Conservation (phyloP, 805 yeast species). For the Candida golubevii region DNA sequence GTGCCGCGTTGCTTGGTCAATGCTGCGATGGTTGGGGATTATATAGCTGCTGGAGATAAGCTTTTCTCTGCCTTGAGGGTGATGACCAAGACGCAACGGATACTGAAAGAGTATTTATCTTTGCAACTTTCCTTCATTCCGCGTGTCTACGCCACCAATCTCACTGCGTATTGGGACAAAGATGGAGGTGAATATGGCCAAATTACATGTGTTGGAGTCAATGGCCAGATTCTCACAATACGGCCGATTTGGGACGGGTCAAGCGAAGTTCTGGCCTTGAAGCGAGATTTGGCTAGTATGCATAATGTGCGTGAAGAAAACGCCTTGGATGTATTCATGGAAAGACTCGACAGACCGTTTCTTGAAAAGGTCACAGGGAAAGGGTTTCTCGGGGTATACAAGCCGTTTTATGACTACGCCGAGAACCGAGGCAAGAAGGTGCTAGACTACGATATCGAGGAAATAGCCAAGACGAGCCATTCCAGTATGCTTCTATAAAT, state of each 20-base stretch:
- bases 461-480: constrained; percentile 11
- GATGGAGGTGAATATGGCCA: constrained; percentile 4
- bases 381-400: constrained; percentile 32
- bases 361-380: constrained; percentile 36
- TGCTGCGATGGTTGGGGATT: constrained; percentile 20
- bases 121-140: constrained; percentile 29
- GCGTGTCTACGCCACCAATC: constrained; percentile 24
- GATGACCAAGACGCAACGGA: constrained; percentile 13
- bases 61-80: constrained; percentile 30
- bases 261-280: constrained; percentile 15
- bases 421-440: constrained; percentile 24
- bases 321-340: constrained; percentile 7
- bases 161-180: constrained; percentile 21
- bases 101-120: constrained; percentile 4
- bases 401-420: constrained; percentile 31
- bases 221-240: constrained; percentile 30
- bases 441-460: constrained; percentile 33
- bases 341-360: constrained; percentile 31
- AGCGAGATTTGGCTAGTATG: constrained; percentile 9
- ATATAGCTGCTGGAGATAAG: constrained; percentile 33
- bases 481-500: constrained; percentile 2
- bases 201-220: constrained; percentile 31
- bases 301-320: neutral
- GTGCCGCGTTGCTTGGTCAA: constrained; percentile 31
- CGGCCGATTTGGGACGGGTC: constrained; percentile 8